A percentile compares a stretch with the other conserved stretches of the same genome.
Evolutionary conservation across 2,329 filamentous ascomycete species (phyloP).

Genomic region (Penicillium sp.): DNA sequence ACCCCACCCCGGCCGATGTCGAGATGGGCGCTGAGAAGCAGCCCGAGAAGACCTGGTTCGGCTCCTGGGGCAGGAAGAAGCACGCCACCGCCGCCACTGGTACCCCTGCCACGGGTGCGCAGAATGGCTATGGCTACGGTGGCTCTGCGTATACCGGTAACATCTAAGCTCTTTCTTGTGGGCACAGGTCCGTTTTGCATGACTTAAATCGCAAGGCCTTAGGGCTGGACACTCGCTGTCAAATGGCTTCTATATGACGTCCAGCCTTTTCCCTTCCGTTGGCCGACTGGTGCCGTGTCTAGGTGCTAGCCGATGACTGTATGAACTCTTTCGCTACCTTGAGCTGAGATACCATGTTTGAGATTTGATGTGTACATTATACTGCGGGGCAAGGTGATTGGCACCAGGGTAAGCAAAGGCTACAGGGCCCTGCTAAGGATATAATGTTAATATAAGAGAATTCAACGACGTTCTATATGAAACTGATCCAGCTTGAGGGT

Average conservation of each 20-base stretch:
- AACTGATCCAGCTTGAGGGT: neutral
- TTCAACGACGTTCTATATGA: neutral
- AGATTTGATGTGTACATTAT: constrained; percentile 13
- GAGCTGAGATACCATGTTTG: constrained; percentile 25
- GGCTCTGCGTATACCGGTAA: constrained; percentile 37
- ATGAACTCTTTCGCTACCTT: constrained; percentile 16
- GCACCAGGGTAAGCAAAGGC: neutral
- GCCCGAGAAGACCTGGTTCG: constrained; percentile 25
- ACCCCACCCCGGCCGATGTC: constrained; percentile 44
- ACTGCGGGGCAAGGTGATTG: neutral
- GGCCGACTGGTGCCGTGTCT: neutral
- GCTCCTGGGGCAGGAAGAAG: constrained; percentile 27
- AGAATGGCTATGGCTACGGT: constrained; percentile 31
- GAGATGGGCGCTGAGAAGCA: constrained; percentile 27
- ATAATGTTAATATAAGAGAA: neutral
- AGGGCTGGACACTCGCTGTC: neutral
- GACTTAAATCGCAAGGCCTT: neutral
- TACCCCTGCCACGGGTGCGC: constrained; percentile 3
- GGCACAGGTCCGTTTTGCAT: neutral
- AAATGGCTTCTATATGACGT: neutral
- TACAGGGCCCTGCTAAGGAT: neutral
- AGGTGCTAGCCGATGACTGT: constrained; percentile 16
- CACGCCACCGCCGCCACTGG: constrained; percentile 9
- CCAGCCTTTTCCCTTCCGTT: neutral
- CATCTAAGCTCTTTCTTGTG: constrained; percentile 19